Evolutionary conservation across 805 yeast species (phyloP).

Genomic region (Sugiyamaella floridensis): DNA sequence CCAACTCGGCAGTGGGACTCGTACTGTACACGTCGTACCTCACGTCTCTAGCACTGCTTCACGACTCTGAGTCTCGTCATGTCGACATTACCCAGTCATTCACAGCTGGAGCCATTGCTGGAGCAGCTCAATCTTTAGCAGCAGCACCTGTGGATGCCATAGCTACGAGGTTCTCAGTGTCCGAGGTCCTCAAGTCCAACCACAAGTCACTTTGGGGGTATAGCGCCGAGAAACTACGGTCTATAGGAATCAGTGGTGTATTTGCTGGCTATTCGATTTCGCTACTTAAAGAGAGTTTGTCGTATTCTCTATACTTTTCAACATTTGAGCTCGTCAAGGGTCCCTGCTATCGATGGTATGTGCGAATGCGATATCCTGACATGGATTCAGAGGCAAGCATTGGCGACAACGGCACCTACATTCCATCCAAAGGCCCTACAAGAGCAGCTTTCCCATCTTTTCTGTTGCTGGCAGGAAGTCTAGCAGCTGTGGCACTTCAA

Average conservation of each 20-base stretch:
- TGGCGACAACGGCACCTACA: slow-evolving; percentile 6
- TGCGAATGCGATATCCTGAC: slow-evolving; percentile 20
- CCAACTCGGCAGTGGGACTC: slow-evolving; percentile 84
- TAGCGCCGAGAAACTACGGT: slow-evolving; percentile 57
- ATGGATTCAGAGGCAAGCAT: background rate
- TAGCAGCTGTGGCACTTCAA: slow-evolving; percentile 73
- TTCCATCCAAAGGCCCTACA: slow-evolving; percentile 20
- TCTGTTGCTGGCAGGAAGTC: slow-evolving; percentile 76
- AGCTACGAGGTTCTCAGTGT: slow-evolving; percentile 69
- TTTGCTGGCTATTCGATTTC: slow-evolving; percentile 85
- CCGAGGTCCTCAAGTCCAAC: slow-evolving; percentile 61
- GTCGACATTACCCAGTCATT: slow-evolving; percentile 30
- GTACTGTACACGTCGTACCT: slow-evolving; percentile 80
- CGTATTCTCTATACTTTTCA: slow-evolving; percentile 78
- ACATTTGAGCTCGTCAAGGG: slow-evolving; percentile 76
- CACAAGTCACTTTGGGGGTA: slow-evolving; percentile 73
- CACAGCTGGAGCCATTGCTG: slow-evolving; percentile 79
- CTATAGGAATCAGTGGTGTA: slow-evolving; percentile 75
- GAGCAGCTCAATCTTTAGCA: slow-evolving; percentile 77
- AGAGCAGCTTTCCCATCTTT: slow-evolving; percentile 59
- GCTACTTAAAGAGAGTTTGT: slow-evolving; percentile 66
- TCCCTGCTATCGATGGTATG: slow-evolving; percentile 26
- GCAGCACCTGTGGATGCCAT: slow-evolving; percentile 94
- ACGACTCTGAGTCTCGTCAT: background rate
- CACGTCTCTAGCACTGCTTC: slow-evolving; percentile 27